Evolutionary conservation across 768 basidiomycete species (phyloP).

Genomic region (Clitopilus passeckerianus): DNA sequence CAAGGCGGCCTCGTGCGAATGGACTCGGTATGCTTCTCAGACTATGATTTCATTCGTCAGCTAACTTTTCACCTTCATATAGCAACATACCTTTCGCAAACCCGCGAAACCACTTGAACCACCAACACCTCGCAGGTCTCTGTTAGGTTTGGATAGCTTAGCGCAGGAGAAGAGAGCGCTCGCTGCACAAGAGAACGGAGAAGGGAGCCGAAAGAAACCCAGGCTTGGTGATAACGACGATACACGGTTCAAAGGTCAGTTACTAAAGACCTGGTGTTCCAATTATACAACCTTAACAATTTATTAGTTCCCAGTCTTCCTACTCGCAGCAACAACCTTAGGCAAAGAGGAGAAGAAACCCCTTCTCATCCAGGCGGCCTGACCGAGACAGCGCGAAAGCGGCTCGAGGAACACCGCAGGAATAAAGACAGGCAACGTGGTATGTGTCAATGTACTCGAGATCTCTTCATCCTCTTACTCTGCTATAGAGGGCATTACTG

Average conservation of each 20-base stretch:
- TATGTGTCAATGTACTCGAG: constrained; percentile 13
- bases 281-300: constrained; percentile 5
- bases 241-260: constrained; percentile 81
- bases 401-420: constrained; percentile 74
- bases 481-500: constrained; percentile 64
- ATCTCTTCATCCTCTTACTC: not conserved
- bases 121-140: constrained; percentile 71
- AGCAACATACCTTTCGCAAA: constrained; percentile 80
- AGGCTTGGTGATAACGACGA: constrained; percentile 60
- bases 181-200: constrained; percentile 35
- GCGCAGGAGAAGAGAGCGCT: constrained; percentile 84
- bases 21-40: constrained; percentile 45
- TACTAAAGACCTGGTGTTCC: not conserved
- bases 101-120: constrained; percentile 72
- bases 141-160: constrained; percentile 83
- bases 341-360: constrained; percentile 84
- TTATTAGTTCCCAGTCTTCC: constrained; percentile 80
- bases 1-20: constrained; percentile 73
- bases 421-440: constrained; percentile 69
- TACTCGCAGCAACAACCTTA: constrained; percentile 43
- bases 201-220: constrained; percentile 60
- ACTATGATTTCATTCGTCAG: not conserved
- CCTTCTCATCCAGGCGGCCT: constrained; percentile 92
- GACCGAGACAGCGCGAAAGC: constrained; percentile 64
- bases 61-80: not conserved